Evolutionary conservation across 2,329 filamentous ascomycete genomes (phyloP).

Genomic region (Paramyrothecium roridum): DNA sequence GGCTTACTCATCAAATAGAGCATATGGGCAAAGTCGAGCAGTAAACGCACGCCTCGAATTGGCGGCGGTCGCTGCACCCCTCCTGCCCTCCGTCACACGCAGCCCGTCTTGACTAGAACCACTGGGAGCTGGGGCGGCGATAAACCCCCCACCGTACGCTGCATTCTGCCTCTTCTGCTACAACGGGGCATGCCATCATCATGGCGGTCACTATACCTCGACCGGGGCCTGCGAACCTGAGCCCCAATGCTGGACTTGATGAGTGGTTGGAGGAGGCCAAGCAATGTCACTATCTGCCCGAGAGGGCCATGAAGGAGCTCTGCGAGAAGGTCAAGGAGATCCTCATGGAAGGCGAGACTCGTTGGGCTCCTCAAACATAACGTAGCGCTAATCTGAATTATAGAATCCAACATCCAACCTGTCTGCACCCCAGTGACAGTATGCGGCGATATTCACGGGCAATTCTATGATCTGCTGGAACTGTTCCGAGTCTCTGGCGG

Average conservation of each 20-base stretch:
- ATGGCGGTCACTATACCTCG: constrained; percentile 65
- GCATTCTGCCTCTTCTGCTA: constrained; percentile 12
- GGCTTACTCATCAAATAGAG: neutral
- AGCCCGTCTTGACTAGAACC: neutral
- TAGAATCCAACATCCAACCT: constrained; percentile 98
- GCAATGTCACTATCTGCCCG: constrained; percentile 94
- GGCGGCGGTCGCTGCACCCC: neutral
- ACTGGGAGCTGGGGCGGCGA: constrained; percentile 2
- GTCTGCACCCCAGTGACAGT: constrained; percentile 94
- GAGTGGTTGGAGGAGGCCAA: constrained; percentile 97
- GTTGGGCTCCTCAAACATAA: neutral
- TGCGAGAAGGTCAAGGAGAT: constrained; percentile 99
- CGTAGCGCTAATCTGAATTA: constrained; percentile 11
- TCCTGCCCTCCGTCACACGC: neutral
- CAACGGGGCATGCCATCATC: constrained; percentile 19
- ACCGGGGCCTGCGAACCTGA: constrained; percentile 84
- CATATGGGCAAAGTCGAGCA: neutral
- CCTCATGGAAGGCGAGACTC: constrained; percentile 81
- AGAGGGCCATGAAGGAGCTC: constrained; percentile 95
- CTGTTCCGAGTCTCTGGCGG: constrained; percentile 94
- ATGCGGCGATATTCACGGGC: constrained; percentile 96
- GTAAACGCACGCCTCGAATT: neutral
- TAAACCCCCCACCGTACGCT: constrained; percentile 11
- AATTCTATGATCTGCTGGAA: constrained; percentile 97
- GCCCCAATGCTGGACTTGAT: constrained; percentile 80